A percentile compares a stretch with the other conserved stretches of the same genome.
These are phyloP conservation scores for Colletotrichum noveboracense DNA, from an alignment of 2,329 filamentous ascomycete genomes.

Conservation along the genomic window DNA sequence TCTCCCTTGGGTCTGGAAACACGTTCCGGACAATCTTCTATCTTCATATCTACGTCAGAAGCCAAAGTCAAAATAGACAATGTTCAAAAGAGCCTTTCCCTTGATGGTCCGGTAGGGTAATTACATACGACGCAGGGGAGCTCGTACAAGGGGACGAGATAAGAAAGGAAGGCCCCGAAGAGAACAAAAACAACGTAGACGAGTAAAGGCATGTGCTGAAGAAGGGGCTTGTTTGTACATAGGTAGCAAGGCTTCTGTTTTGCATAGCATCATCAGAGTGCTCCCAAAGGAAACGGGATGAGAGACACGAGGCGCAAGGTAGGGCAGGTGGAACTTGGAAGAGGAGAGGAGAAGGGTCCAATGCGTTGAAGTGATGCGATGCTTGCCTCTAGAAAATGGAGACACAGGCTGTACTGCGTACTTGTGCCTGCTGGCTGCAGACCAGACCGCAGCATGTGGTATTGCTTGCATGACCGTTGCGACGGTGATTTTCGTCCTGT, in stretches of 20 bases:
- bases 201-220: background rate
- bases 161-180: background rate
- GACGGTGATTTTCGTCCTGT: background rate
- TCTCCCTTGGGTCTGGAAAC: background rate
- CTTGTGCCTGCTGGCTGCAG: background rate
- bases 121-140: background rate
- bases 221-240: background rate
- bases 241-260: background rate
- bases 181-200: background rate
- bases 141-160: background rate
- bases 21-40: background rate
- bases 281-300: background rate
- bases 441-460: background rate
- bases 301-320: background rate
- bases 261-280: background rate
- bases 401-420: background rate
- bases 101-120: background rate
- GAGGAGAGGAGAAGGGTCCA: background rate
- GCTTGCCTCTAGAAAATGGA: background rate
- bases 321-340: background rate
- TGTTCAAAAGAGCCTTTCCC: background rate
- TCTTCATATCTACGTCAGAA: background rate
- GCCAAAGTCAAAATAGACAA: background rate
- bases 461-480: slow-evolving; percentile 9
- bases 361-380: background rate